Evolutionary conservation across 2,329 filamentous ascomycete species (phyloP).

Genomic region (Hirsutella thompsonii): DNA sequence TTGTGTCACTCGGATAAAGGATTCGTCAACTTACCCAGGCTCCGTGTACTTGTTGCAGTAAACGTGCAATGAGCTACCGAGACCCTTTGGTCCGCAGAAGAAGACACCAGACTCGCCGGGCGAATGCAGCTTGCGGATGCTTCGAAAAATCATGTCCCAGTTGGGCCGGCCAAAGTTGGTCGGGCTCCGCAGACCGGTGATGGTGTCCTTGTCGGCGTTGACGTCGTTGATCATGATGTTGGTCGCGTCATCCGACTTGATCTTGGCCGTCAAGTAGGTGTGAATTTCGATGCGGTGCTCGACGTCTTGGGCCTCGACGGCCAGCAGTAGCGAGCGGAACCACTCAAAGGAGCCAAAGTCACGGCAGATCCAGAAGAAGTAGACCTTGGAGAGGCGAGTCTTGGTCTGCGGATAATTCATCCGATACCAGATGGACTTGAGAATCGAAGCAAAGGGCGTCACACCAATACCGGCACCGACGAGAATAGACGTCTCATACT

Average conservation of each 20-base stretch:
- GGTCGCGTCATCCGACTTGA: conserved; percentile 73
- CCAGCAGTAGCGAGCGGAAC: conserved; percentile 73
- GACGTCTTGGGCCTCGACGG: conserved; percentile 76
- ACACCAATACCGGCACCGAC: conserved; percentile 75
- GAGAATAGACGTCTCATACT: conserved; percentile 70
- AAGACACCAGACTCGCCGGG: conserved; percentile 67
- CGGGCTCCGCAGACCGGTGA: conserved; percentile 68
- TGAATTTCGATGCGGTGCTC: conserved; percentile 81
- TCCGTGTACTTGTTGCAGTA: conserved; percentile 85
- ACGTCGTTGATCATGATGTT: conserved; percentile 92
- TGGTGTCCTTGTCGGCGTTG: conserved; percentile 72
- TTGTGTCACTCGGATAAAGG: too few species aligned
- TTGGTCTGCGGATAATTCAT: conserved; percentile 79
- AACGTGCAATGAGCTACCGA: conserved; percentile 65
- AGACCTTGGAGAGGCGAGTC: conserved; percentile 71
- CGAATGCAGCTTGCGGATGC: conserved; percentile 65
- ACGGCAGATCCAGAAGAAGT: conserved; percentile 87
- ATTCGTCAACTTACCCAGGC: conserved; percentile 44
- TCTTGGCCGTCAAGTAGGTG: conserved; percentile 77
- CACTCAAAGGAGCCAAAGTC: conserved; percentile 84
- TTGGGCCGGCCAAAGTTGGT: conserved; percentile 81
- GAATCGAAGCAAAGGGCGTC: conserved; percentile 75
- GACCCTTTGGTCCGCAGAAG: conserved; percentile 73
- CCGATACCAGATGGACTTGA: conserved; percentile 88
- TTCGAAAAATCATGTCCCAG: conserved; percentile 83